phyloP scores from a whole-genome alignment of 352 stramenopile genomes.

The Phytophthora boehmeriae region DNA sequence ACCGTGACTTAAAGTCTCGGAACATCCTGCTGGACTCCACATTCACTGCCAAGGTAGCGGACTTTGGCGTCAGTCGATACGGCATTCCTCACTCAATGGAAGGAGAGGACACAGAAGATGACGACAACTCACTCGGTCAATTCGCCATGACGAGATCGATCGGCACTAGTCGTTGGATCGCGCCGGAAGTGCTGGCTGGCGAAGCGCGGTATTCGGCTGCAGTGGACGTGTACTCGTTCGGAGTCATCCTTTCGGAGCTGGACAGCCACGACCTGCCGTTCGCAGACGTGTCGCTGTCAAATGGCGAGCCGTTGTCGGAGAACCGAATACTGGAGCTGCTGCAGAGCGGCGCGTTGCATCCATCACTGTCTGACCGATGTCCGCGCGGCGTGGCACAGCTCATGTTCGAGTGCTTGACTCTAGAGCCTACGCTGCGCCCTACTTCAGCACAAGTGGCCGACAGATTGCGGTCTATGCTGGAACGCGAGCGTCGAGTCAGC shows the following conservation, averaged over 20 bases:
- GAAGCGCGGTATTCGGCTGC: conserved; percentile 46
- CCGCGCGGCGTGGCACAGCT: conserved; percentile 47
- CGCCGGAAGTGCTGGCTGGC: conserved; percentile 64
- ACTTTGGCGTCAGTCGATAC: conserved; percentile 71
- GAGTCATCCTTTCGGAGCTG: conserved; percentile 70
- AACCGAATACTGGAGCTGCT: conserved; percentile 58
- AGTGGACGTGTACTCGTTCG: conserved; percentile 78
- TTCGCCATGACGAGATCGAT: conserved; percentile 35
- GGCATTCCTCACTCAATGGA: conserved; percentile 29
- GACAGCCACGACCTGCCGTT: conserved; percentile 77
- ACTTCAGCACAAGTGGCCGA: conserved; percentile 42
- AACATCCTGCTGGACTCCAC: conserved; percentile 69
- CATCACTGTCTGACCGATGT: conserved; percentile 54
- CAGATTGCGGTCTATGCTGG: conserved; percentile 50
- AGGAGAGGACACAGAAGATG: conserved; percentile 21
- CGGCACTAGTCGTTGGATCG: conserved; percentile 58
- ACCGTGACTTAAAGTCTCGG: conserved; percentile 74
- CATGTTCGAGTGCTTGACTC: conserved; percentile 58
- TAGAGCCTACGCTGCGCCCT: conserved; percentile 51
- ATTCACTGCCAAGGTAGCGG: conserved; percentile 65
- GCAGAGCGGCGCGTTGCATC: conserved; percentile 53
- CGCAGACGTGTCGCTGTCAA: conserved; percentile 61
- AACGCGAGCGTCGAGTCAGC: conserved; percentile 54
- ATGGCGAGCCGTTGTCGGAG: conserved; percentile 54
- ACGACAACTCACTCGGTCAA: conserved; percentile 17